A percentile compares a stretch with the other conserved stretches of the same genome.
phyloP scores from a whole-genome alignment of 352 stramenopile species.

The Phytopythium aichiense region DNA sequence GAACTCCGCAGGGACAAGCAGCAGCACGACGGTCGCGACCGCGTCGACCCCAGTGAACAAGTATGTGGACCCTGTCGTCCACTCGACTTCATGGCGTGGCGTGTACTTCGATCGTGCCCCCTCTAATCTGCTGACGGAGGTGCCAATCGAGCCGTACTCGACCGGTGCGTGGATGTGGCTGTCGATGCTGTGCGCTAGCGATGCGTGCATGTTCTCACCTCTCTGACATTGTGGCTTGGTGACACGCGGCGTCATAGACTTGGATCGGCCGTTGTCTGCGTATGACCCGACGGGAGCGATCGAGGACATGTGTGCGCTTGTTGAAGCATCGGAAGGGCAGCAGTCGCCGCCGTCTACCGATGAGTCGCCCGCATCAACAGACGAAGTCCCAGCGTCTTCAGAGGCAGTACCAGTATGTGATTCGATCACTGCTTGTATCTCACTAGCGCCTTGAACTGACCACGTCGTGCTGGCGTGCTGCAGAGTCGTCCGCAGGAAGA shows the following conservation, averaged over 20 bases:
- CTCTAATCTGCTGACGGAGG: constrained; percentile 23
- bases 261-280: constrained; percentile 29
- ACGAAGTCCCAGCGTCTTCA: background rate
- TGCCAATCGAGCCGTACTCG: constrained; percentile 20
- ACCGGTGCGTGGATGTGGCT: constrained; percentile 10
- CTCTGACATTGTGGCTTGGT: background rate
- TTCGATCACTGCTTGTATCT: background rate
- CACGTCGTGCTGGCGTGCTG: background rate
- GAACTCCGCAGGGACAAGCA: background rate
- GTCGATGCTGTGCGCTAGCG: background rate
- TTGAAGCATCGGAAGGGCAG: constrained; percentile 1
- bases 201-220: background rate
- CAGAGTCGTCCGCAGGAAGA: constrained; percentile 19
- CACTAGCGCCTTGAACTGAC: background rate
- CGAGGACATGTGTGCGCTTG: constrained; percentile 24
- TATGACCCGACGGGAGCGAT: constrained; percentile 33
- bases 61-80: constrained; percentile 18
- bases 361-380: background rate
- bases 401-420: background rate
- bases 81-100: constrained; percentile 34
- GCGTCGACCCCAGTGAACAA: background rate
- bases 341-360: background rate
- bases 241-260: constrained; percentile 16
- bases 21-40: background rate
- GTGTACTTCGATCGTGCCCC: constrained; percentile 28